Conservation (phyloP, 192 early-diverging fungal genomes). For the Coemansia biformis region DNA sequence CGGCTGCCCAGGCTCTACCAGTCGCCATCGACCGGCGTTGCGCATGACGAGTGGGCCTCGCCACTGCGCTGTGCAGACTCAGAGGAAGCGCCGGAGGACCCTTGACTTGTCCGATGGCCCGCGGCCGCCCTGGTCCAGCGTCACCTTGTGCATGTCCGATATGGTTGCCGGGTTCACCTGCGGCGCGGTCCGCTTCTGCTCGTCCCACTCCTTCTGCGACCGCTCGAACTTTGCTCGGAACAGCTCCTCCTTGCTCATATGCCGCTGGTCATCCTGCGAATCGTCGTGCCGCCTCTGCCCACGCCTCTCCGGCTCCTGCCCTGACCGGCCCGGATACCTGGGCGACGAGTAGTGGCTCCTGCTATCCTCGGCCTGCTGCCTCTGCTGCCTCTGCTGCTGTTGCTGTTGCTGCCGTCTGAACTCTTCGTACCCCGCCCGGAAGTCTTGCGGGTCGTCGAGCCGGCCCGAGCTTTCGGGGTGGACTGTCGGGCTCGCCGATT, state of each 20-base stretch:
- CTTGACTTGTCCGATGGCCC: conserved; percentile 11
- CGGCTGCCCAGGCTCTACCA: too few species aligned
- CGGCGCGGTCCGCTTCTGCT: conserved; percentile 12
- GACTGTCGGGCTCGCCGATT: conserved; percentile 15
- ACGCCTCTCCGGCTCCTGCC: conserved; percentile 4
- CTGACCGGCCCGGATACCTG: conserved; percentile 1
- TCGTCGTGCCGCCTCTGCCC: neutral
- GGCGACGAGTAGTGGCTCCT: conserved; percentile 23
- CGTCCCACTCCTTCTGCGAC: conserved; percentile 47
- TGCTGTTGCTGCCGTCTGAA: conserved; percentile 28
- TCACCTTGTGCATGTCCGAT: conserved; percentile 45
- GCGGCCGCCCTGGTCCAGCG: conserved; percentile 18
- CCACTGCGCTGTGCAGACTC: too few species aligned
- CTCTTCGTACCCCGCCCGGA: conserved; percentile 43
- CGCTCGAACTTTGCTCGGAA: conserved; percentile 46
- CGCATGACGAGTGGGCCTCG: too few species aligned
- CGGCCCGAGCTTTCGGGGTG: conserved; percentile 10
- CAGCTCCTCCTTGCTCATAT: conserved; percentile 36
- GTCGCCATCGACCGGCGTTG: too few species aligned
- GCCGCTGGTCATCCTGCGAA: neutral
- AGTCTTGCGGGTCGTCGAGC: conserved; percentile 17
- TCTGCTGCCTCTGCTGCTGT: conserved; percentile 25
- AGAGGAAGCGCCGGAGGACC: conserved; percentile 29
- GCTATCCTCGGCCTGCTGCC: conserved; percentile 12
- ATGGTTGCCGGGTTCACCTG: conserved; percentile 21